Conservation (phyloP, 2,329 filamentous ascomycete genomes). For the Fusarium metavorans region DNA sequence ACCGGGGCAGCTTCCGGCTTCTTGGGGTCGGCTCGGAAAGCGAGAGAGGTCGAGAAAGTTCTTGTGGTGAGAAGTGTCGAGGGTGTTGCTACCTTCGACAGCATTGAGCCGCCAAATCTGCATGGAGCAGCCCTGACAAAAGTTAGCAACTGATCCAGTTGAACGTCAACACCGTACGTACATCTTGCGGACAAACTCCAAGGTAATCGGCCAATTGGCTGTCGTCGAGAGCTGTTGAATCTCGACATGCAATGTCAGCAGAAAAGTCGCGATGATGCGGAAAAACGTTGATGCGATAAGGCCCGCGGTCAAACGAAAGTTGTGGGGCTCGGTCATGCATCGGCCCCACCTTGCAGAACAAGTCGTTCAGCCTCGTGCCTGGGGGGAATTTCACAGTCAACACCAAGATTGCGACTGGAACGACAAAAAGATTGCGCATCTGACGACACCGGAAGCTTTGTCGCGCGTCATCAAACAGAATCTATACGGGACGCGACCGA, state of each 20-base stretch:
- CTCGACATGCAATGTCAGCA: constrained; percentile 15
- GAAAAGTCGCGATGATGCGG: constrained; percentile 46
- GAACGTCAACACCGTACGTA: not conserved
- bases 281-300: constrained; percentile 48
- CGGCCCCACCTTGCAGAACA: constrained; percentile 40
- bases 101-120: constrained; percentile 47
- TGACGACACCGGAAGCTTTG: not conserved
- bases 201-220: constrained; percentile 36
- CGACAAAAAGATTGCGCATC: constrained; percentile 21
- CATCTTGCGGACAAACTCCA: constrained; percentile 35
- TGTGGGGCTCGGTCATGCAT: constrained; percentile 24
- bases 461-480: constrained; percentile 6
- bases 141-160: constrained; percentile 2
- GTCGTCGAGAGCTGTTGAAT: constrained; percentile 30
- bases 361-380: constrained; percentile 43
- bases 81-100: constrained; percentile 45
- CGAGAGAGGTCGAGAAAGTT: constrained; percentile 50
- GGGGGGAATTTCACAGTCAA: constrained; percentile 29
- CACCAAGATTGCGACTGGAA: constrained; percentile 31
- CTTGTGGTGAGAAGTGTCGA: constrained; percentile 38
- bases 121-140: constrained; percentile 41
- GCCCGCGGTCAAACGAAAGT: constrained; percentile 9
- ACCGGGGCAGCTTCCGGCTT: constrained; percentile 10
- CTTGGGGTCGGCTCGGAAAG: constrained; percentile 40
- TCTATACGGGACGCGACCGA: not conserved